These are phyloP conservation scores for Cytidiella melzeri DNA, from an alignment of 768 basidiomycete genomes.

Conservation along the genomic window DNA sequence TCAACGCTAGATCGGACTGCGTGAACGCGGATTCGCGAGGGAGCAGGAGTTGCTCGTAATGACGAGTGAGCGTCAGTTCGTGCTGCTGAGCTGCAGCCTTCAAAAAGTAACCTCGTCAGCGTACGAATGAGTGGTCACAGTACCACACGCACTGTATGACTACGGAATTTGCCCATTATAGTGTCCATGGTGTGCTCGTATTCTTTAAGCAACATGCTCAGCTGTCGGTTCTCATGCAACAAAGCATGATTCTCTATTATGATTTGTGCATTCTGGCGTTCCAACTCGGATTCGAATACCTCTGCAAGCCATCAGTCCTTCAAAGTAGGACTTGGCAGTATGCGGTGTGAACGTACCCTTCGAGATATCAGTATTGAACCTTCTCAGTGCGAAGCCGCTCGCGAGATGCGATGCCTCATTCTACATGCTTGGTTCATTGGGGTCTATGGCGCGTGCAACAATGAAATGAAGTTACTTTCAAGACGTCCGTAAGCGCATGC, in stretches of 20 bases:
- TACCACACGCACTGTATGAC: slow-evolving; percentile 65
- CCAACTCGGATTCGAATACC: slow-evolving; percentile 86
- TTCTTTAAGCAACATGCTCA: slow-evolving; percentile 83
- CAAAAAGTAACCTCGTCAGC: slow-evolving; percentile 5
- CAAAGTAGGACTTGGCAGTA: neutral
- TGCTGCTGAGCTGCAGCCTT: slow-evolving; percentile 91
- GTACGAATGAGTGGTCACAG: too few species aligned
- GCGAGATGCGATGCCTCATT: slow-evolving; percentile 67
- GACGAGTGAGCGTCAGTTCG: slow-evolving; percentile 77
- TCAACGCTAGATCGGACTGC: slow-evolving; percentile 49
- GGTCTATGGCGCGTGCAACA: slow-evolving; percentile 10
- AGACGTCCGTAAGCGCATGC: slow-evolving; percentile 57
- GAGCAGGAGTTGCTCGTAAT: slow-evolving; percentile 81
- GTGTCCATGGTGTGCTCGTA: slow-evolving; percentile 93
- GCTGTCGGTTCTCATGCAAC: slow-evolving; percentile 92
- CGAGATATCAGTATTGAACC: slow-evolving; percentile 84
- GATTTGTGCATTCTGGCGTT: slow-evolving; percentile 82
- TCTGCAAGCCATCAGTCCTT: slow-evolving; percentile 53
- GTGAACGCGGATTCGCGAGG: slow-evolving; percentile 53
- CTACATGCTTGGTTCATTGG: slow-evolving; percentile 31
- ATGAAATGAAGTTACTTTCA: slow-evolving; percentile 55
- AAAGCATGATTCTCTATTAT: slow-evolving; percentile 92
- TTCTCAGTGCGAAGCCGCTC: slow-evolving; percentile 71
- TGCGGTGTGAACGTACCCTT: slow-evolving; percentile 46
- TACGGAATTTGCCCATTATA: slow-evolving; percentile 94